Base-by-base conservation (phyloP, 495 filamentous ascomycete genomes). In the Aspergillus wentii region DNA sequence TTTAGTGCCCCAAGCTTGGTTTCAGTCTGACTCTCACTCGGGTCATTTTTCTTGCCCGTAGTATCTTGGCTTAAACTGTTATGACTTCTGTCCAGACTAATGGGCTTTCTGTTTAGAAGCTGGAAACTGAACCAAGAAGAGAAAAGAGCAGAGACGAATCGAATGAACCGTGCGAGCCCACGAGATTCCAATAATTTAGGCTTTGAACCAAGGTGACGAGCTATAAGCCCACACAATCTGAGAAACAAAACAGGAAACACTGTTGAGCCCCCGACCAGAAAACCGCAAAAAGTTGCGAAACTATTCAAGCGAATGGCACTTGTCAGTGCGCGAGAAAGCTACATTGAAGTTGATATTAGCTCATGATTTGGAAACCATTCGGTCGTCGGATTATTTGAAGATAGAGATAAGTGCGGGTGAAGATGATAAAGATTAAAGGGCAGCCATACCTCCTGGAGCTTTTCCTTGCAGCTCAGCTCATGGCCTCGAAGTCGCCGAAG, bases 241-340 rank as follows among this genome's bases (percentile, higher is more conserved):
- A 64, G 54, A 32, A 62, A 45, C 22, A 63, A 20, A 7, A 59
- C 27, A 43, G 75, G 80, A n/a, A 92, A 61, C 31, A 89, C 47
- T 11, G 83, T 86, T 42, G 82, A 86, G 19, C 86, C 84, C 23
- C 86, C 87, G 30, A 91, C 75, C 13, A 92, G 61, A 11, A 70
- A 61, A 8, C 76, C 90, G 61, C 89, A 94, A 54, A 88, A 92
- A 5, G 86, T 78, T 20, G 90, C 86, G 52, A 95, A 92, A 26
- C 82, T 61, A 49, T 69, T 57, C 15, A 63, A 30, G 16, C 62
- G 62, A 17, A 72, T 33, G 33, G 68, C 48, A 37, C 52, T 49
- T 25, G 51, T 55, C 18, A 76, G 43, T 33, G 68, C 50, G 17
- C 45, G 50, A 31, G 42, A 43, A 28, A 72, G 37, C 69, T 74